Conservation (phyloP, 2,329 filamentous ascomycete species). For the Cercospora brassicicola region DNA sequence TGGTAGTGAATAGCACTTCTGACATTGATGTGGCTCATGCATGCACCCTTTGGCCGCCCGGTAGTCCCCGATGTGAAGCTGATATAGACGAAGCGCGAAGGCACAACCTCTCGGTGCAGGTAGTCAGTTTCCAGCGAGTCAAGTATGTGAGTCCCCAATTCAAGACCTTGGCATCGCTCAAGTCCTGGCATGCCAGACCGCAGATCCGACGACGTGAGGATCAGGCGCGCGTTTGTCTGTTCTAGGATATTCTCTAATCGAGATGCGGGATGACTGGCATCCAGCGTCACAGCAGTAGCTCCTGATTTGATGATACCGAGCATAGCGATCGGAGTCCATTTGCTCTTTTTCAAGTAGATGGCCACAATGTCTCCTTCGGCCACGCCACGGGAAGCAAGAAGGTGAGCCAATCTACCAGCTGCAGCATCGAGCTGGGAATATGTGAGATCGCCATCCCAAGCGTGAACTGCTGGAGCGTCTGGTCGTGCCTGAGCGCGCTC, state of each 20-base stretch:
- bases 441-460: slow-evolving; percentile 34
- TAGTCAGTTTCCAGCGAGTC: neutral
- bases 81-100: slow-evolving; percentile 6
- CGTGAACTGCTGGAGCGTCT: slow-evolving; percentile 29
- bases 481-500: slow-evolving; percentile 24
- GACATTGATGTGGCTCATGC: slow-evolving; percentile 13
- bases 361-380: slow-evolving; percentile 19
- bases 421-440: slow-evolving; percentile 31
- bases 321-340: slow-evolving; percentile 33
- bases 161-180: neutral
- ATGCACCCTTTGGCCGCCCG: slow-evolving; percentile 4
- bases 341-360: slow-evolving; percentile 33
- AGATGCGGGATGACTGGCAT: slow-evolving; percentile 30
- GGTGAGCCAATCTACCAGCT: slow-evolving; percentile 23
- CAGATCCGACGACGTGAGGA: slow-evolving; percentile 16
- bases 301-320: slow-evolving; percentile 37
- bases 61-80: slow-evolving; percentile 6
- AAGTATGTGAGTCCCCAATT: neutral
- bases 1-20: slow-evolving; percentile 13
- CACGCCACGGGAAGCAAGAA: neutral
- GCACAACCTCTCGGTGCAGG: slow-evolving; percentile 2
- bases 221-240: slow-evolving; percentile 28
- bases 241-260: slow-evolving; percentile 33
- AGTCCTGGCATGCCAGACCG: neutral
- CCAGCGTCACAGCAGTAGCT: slow-evolving; percentile 33